Base-by-base conservation (phyloP, 1,139 yeast genomes). In the Hyphopichia fennica region DNA sequence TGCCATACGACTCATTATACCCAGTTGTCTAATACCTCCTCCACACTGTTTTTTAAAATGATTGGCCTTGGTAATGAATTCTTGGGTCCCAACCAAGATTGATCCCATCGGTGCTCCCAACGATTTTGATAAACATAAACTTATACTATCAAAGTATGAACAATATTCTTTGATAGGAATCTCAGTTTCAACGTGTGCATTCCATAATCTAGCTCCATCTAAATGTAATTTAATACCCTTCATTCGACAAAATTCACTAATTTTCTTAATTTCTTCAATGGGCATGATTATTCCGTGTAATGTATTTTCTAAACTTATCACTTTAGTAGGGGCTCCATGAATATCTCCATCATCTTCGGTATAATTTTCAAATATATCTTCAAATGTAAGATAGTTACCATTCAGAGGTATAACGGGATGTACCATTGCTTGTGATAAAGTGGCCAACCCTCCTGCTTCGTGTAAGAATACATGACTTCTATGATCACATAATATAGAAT, bases 131-230 rank as follows among this genome's bases (percentile, higher is more conserved):
- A 91, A 69, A 65, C 98, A 91, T 43, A 91, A 76, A 6, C 96
- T 88, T 41, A 91, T 88, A 30, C 95, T 81, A 65, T 91, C 98
- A 60, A 91, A 91, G 52, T 82, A 69, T 49, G 79, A 72, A 57
- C 96, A 87, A 63, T 84, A 89, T 58, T 88, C 90, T 37, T 65
- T 65, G 44, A 90, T 65, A 11, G 88, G 67, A 33, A 88, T 72
- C 8, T 87, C 90, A 20, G 95, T 79, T 38, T 77, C 93, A 7
- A 78, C 87, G 25, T 84, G 72, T 2, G 97, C 97, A 59, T 91
- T 89, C 95, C 96, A 90, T 46, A 91, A 71, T 53, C 98, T 77
- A n/a, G 98, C 98, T 49, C 98, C 98, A 59, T 91, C 98, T 57
- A 90, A 79, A 61, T 91, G 98, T 56, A 90, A 67, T 51, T 71